Evolutionary conservation across 140 eudicot genomes (phyloP), one percentile per base, ranked within the genome.

Genomic region (Stevia rebaudiana): DNA sequence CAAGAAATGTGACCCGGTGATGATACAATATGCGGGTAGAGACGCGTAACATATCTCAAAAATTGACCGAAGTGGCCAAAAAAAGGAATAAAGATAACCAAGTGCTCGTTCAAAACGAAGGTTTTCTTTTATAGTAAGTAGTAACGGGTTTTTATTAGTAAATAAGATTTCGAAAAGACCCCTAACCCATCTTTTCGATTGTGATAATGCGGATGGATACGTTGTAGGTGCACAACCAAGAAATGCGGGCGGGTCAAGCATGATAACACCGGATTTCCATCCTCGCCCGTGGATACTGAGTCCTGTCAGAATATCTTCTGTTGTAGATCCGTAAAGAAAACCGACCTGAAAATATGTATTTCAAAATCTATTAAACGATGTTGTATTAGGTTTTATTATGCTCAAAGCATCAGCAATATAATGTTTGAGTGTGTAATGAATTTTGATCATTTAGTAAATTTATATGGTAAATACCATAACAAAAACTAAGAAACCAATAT

Each of bases 21-120:
- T 51, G 62, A 84, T 69, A 58, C 85, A 81, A 51, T 78, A 84
- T 5, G 85, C 84, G 0, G 87, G 85, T 52, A 84, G 81, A 52
- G 18, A 10, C 11, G 85, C 81, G 10, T 84, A 84, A 31, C 71
- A 58, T 41, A 76, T 11, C 71, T 81, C 92, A 1, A 80, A 80
- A 43, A 84, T 25, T 11, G 92, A 73, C 9, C 78, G 78, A 13
- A 47, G 22, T 19, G 48, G 83, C 92, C 92, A 81, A 7, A 36
- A 13, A n/a, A 43, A 30, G 10, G 76, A 0, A 73, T 76, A 73
- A 5, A 58, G 7, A 59, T 84, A 84, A 62, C 71, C 92, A 31
- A 84, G 69, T 77, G 83, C 77, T 73, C 78, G 84, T 19, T 85
- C 67, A 57, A 84, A 73, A 59, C 72, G 72, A 35, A 84, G 74